These are phyloP conservation scores for Lichtheimia ramosa DNA, from an alignment of 371 early-diverging fungal genomes.

Conservation along the genomic window DNA sequence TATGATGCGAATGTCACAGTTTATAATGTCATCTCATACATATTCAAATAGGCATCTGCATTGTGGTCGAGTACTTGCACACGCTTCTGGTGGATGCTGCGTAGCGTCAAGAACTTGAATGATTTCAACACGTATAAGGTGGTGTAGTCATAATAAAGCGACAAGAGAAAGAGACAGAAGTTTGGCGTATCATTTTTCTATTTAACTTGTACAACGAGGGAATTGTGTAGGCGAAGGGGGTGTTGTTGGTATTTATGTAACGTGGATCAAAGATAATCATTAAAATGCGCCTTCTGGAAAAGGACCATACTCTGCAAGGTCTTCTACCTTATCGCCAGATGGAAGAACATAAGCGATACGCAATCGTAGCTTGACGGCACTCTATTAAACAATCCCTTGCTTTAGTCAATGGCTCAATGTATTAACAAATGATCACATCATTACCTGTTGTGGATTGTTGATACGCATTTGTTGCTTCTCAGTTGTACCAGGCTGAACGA, in stretches of 20 bases:
- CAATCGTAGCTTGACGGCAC: slow-evolving; percentile 71
- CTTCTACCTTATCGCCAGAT: slow-evolving; percentile 65
- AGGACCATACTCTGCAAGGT: slow-evolving; percentile 77
- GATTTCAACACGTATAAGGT: background rate
- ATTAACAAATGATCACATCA: background rate
- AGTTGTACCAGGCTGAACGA: slow-evolving; percentile 55
- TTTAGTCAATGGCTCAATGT: background rate
- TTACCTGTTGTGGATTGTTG: slow-evolving; percentile 83
- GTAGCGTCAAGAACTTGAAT: slow-evolving; percentile 2
- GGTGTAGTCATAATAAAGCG: too few species aligned
- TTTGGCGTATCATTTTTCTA: too few species aligned
- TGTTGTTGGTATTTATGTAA: too few species aligned
- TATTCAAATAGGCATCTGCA: slow-evolving; percentile 2
- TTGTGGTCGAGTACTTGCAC: slow-evolving; percentile 12
- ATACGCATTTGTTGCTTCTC: slow-evolving; percentile 83
- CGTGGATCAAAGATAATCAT: slow-evolving; percentile 2
- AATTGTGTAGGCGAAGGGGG: too few species aligned
- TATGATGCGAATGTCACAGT: too few species aligned
- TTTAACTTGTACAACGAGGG: too few species aligned
- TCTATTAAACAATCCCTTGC: slow-evolving; percentile 30
- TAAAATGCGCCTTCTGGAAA: slow-evolving; percentile 66
- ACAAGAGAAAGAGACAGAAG: too few species aligned
- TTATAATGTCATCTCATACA: too few species aligned
- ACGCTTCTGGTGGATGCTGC: slow-evolving; percentile 4
- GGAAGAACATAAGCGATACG: slow-evolving; percentile 64